Conservation (phyloP, 805 yeast species). For the Scheffersomyces ergatensis region DNA sequence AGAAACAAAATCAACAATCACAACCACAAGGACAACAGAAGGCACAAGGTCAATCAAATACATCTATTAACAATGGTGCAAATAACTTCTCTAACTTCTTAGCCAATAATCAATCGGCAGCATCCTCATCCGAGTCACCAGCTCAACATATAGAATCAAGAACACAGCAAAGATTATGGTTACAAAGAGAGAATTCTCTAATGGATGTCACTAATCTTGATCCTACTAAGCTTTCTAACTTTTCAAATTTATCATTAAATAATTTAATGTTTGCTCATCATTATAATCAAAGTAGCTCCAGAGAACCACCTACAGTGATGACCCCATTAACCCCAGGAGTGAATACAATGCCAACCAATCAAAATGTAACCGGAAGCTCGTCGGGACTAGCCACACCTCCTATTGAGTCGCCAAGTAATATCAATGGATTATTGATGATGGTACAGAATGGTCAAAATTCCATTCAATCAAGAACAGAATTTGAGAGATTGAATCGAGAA, state of each 20-base stretch:
- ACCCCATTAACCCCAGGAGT: slow-evolving; percentile 8
- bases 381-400: slow-evolving; percentile 1
- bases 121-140: slow-evolving; percentile 2
- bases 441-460: slow-evolving; percentile 39
- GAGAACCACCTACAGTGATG: slow-evolving; percentile 7
- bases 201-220: slow-evolving; percentile 49
- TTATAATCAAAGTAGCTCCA: slow-evolving; percentile 23
- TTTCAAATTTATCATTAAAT: slow-evolving; percentile 37
- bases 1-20: slow-evolving; percentile 17
- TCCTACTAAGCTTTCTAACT: slow-evolving; percentile 26
- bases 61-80: slow-evolving; percentile 16
- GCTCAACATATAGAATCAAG: slow-evolving; percentile 48
- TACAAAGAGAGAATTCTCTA: slow-evolving; percentile 73
- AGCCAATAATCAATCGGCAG: slow-evolving; percentile 9
- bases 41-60: slow-evolving; percentile 3
- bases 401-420: slow-evolving; percentile 13
- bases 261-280: slow-evolving; percentile 37
- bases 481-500: slow-evolving; percentile 74
- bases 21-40: slow-evolving; percentile 7
- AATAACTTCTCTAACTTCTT: slow-evolving; percentile 32
- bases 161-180: slow-evolving; percentile 83
- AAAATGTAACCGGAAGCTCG: not conserved
- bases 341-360: not conserved
- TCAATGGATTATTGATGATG: slow-evolving; percentile 26
- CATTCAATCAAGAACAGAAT: slow-evolving; percentile 68